These are phyloP conservation scores for Trichosanthes cucumerina DNA, from an alignment of 306 rosid genomes.

Conservation along the genomic window DNA sequence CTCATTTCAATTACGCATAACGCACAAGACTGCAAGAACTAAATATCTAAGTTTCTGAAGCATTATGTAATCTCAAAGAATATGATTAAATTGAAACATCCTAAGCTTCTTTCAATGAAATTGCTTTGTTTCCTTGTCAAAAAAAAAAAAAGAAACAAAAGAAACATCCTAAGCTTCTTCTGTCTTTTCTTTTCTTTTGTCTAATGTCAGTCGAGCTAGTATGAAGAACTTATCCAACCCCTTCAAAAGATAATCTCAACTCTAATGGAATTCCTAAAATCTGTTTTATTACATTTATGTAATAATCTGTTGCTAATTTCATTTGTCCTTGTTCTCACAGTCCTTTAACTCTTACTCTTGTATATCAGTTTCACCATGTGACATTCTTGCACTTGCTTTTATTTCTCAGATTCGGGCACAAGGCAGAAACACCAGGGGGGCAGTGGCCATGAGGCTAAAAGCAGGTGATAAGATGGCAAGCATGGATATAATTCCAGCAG, in stretches of 20 bases:
- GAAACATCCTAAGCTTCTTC: background rate
- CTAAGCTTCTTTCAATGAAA: background rate
- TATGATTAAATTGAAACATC: background rate
- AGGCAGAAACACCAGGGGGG: conserved; percentile 84
- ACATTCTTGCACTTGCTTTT: conserved; percentile 1
- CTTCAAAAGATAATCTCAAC: background rate
- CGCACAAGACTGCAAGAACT: background rate
- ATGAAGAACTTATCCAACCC: background rate
- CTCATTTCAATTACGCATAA: background rate
- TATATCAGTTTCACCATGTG: background rate
- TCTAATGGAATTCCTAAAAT: background rate
- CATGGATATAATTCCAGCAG: conserved; percentile 77
- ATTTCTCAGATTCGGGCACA: conserved; percentile 64
- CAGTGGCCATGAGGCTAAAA: conserved; percentile 79
- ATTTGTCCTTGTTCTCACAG: background rate
- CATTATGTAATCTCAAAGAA: background rate
- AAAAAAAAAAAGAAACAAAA: too few species aligned
- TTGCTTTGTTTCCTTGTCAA: too few species aligned
- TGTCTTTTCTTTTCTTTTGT: background rate
- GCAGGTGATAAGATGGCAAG: conserved; percentile 85
- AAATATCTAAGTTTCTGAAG: background rate
- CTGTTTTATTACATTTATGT: background rate
- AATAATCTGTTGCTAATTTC: background rate
- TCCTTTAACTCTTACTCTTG: background rate
- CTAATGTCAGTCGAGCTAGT: background rate